Conservation (phyloP, 1,284 basidiomycete genomes). For the Fomitiporia mediterranea region DNA sequence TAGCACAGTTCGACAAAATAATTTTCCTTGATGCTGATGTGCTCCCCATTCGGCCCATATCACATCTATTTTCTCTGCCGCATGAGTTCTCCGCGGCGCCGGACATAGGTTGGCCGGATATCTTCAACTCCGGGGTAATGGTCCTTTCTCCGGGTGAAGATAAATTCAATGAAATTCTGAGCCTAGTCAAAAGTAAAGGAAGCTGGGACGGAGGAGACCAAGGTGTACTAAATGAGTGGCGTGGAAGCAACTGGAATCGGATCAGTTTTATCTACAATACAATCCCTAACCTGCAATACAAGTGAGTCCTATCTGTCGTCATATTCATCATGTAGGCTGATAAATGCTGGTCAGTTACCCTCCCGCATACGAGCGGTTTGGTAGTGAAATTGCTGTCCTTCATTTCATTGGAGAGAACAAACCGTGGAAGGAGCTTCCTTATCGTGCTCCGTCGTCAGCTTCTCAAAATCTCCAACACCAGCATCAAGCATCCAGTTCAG, state of each 20-base stretch:
- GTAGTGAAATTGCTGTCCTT: slow-evolving; percentile 80
- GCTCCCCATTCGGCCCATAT: slow-evolving; percentile 82
- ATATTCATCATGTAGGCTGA: slow-evolving; percentile 18
- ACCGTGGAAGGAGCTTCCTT: slow-evolving; percentile 79
- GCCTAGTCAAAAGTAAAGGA: slow-evolving; percentile 70
- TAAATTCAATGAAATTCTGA: slow-evolving; percentile 74
- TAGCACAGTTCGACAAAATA: slow-evolving; percentile 82
- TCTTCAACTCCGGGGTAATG: slow-evolving; percentile 96
- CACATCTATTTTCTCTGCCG: slow-evolving; percentile 79
- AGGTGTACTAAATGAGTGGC: slow-evolving; percentile 93
- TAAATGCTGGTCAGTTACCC: slow-evolving; percentile 61
- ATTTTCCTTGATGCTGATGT: slow-evolving; percentile 97
- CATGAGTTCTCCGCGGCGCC: slow-evolving; percentile 86
- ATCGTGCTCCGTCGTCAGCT: slow-evolving; percentile 48
- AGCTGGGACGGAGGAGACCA: slow-evolving; percentile 98
- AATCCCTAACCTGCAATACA: slow-evolving; percentile 96
- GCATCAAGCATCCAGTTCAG: slow-evolving; percentile 23
- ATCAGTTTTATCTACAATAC: slow-evolving; percentile 97
- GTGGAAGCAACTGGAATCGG: slow-evolving; percentile 82
- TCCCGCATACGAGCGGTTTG: slow-evolving; percentile 92
- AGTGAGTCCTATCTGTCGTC: slow-evolving; percentile 45
- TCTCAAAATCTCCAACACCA: slow-evolving; percentile 17
- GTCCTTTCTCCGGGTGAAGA: slow-evolving; percentile 78
- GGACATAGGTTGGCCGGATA: slow-evolving; percentile 98
- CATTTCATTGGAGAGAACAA: slow-evolving; percentile 96